These are phyloP conservation scores for Amoebophrya sp. DNA, from an alignment of 169 alveolate species.

Conservation along the genomic window DNA sequence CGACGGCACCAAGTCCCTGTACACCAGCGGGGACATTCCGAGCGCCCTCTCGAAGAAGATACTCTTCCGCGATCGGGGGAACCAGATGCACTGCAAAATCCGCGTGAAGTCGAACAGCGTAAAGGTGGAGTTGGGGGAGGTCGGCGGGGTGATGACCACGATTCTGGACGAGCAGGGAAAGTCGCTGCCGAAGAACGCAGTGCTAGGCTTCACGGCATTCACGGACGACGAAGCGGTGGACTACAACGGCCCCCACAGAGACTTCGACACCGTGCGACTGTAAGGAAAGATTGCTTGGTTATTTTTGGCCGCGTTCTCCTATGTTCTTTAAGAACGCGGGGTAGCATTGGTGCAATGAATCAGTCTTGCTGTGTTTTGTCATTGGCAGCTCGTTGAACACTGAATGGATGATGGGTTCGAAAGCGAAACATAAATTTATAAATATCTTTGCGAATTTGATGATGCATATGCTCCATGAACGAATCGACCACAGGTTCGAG, in stretches of 20 bases:
- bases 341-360: no score
- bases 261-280: neutral
- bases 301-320: no score
- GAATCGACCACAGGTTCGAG: neutral
- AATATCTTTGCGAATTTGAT: no score
- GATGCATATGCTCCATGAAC: no score
- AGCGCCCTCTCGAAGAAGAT: neutral
- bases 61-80: neutral
- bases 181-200: neutral
- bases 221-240: neutral
- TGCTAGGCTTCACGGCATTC: neutral
- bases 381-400: no score
- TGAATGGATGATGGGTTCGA: no score
- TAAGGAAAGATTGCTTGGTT: no score
- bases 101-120: no score
- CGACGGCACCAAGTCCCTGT: neutral
- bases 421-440: no score
- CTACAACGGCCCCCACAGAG: neutral
- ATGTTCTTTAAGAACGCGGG: no score
- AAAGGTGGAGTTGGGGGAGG: no score
- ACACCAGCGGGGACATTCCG: neutral
- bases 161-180: neutral
- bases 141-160: neutral
- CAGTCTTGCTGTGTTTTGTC: no score
- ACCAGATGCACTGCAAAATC: neutral